Conservation (phyloP, 352 stramenopile species). For the Pseudoperonospora humuli region DNA sequence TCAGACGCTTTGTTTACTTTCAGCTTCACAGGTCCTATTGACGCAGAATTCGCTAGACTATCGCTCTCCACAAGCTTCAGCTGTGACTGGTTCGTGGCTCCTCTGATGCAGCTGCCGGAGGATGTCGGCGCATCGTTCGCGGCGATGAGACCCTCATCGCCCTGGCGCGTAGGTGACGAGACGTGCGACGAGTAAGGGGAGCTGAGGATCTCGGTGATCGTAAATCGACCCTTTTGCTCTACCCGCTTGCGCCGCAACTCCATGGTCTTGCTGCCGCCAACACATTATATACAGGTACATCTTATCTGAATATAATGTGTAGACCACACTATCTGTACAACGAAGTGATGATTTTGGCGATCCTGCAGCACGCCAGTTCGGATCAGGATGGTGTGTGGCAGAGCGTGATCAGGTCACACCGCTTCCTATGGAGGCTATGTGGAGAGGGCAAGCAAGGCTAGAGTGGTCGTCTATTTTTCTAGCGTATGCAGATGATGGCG, state of each 20-base stretch:
- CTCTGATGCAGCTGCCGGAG: slow-evolving; percentile 9
- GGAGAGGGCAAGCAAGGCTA: too few relatives aligned
- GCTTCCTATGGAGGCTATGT: too few relatives aligned
- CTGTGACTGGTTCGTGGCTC: slow-evolving; percentile 11
- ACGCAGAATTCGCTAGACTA: neutral
- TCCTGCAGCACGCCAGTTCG: too few relatives aligned
- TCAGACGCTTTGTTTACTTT: slow-evolving; percentile 12
- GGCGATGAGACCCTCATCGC: slow-evolving; percentile 9
- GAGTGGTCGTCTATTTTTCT: too few relatives aligned
- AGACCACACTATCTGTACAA: too few relatives aligned
- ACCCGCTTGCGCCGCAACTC: slow-evolving; percentile 42
- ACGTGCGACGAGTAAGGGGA: slow-evolving; percentile 34
- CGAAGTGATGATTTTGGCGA: too few relatives aligned
- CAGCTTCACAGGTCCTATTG: neutral
- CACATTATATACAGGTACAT: neutral
- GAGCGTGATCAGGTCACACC: too few relatives aligned
- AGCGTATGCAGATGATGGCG: too few relatives aligned
- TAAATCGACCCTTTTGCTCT: slow-evolving; percentile 73
- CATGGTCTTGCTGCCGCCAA: slow-evolving; percentile 9
- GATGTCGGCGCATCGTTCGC: slow-evolving; percentile 5
- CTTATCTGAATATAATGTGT: neutral
- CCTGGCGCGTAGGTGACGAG: slow-evolving; percentile 17
- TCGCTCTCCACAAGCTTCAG: neutral
- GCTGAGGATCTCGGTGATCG: slow-evolving; percentile 68
- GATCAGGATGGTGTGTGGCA: too few relatives aligned